Evolutionary conservation across 495 filamentous ascomycete species (phyloP), one percentile per base, ranked within the genome.

Genomic region (Xanthoparmelia taractica): DNA sequence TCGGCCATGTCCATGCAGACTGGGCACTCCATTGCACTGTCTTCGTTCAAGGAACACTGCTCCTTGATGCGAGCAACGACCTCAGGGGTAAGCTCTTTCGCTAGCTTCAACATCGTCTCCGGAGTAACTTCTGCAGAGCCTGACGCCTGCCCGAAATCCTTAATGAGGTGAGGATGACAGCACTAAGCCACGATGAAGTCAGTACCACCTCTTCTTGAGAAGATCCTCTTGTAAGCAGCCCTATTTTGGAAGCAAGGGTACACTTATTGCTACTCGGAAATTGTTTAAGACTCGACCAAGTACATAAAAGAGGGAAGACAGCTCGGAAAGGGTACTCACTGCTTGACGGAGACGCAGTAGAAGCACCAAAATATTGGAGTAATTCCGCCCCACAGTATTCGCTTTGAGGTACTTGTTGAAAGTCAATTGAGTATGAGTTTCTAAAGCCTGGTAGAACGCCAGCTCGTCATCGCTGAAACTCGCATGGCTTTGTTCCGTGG

Each of bases 101-200:
- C 91, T 27, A 94, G 79, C 12, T 78, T 79, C 17, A 84, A 58
- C 75, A 91, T 83, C 10, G 83, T 78, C 1, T 85, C 82, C 3
- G 79, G 75, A 13, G 80, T 70, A 48, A 82, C 64, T 61, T 75
- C 72, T 66, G 74, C 69, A 63, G 79, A 73, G 57, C 73, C 75
- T n/a, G 78, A 76, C 60, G 84, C 77, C 29, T 77, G 69, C 37
- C 84, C 85, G 65, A 88, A 85, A 62, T 93, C 91, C 15, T 78
- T 80, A 59, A 95, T 92, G n/a, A 98, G 77, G 71, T 95, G 89
- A 1, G 92, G 92, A 73, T 98, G 94, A 67, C 91, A 96, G 69
- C 90, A 94, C 37, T 54, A 33, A 33, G 20, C 17, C 50, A 34
- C 20, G 17, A 25, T 25, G 17, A 8, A 34, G 17, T 54, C 29